Base-by-base conservation (phyloP, 352 stramenopile species). In the Globisporangium nodosum region DNA sequence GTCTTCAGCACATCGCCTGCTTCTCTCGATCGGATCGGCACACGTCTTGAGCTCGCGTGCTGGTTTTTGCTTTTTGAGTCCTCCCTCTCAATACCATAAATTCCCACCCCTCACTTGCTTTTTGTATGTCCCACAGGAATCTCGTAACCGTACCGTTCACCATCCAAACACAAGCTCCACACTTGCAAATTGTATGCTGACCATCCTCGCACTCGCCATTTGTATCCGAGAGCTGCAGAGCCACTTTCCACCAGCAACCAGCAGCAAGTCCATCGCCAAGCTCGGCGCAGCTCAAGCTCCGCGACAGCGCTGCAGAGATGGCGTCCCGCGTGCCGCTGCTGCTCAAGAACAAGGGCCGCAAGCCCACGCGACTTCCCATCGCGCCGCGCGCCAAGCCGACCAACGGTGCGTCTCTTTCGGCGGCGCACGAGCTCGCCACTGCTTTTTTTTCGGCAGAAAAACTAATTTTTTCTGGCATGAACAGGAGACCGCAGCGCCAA, bases 281-380 rank as follows among this genome's bases (percentile, higher is more conserved):
- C 33, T 39, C 8, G 33, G 33, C 0, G 33, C 31, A 8, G 31
- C 33, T 13, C 33, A 13, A 43, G 37, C 37, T 16, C 8, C 37
- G 11, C 39, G 42, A 27, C 24, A 27, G 24, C 24, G 24, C 24
- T 27, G 24, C 24, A 27, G 24, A 37, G 30, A 63, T 63, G 24
- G 35, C 69, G 61, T 88, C 79, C 52, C 84, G 84, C 33, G 84
- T 94, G 49, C 84, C 84, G 63, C 73, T 94, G 55, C 65, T 94
- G 42, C 68, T 88, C 12, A 85, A 85, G 59, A 84, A 76, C 65
- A 88, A 88, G 52, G 61, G 70, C 48, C 76, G 81, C 60, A 92
- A 91, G 66, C 74, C 80, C 1, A 81, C 78, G 52, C 78, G 83
- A 2, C 58, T 88, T 47, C 76, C 83, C 43, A 90, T 90, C 63